These are phyloP conservation scores for Hibiscus tridactylites DNA, from an alignment of 345 rosid genomes.

Conservation along the genomic window DNA sequence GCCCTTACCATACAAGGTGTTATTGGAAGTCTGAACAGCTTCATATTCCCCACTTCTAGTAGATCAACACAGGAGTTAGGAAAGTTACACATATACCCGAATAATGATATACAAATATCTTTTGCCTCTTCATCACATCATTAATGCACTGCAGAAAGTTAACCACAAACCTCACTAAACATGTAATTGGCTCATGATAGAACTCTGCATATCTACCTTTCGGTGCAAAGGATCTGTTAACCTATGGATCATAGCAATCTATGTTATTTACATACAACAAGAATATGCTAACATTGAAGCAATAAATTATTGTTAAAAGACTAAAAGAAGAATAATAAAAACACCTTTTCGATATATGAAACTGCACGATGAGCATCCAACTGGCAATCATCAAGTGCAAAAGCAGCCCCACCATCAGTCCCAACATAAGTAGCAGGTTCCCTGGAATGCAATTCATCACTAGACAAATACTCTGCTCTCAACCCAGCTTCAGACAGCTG, in stretches of 20 bases:
- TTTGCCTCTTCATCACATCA: background rate
- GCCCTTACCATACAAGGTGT: conserved; percentile 52
- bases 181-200: conserved; percentile 60
- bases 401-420: conserved; percentile 60
- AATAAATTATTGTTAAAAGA: background rate
- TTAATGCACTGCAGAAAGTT: background rate
- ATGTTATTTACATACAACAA: background rate
- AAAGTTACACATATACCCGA: background rate
- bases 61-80: conserved; percentile 30
- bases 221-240: conserved; percentile 46
- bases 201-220: conserved; percentile 82
- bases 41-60: conserved; percentile 36
- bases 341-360: conserved; percentile 65
- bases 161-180: conserved; percentile 46
- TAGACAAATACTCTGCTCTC: conserved; percentile 55
- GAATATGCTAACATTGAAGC: background rate
- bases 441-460: conserved; percentile 36
- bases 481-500: conserved; percentile 63
- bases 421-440: conserved; percentile 59
- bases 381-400: conserved; percentile 71
- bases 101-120: background rate
- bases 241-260: conserved; percentile 28
- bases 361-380: conserved; percentile 71
- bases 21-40: conserved; percentile 61
- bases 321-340: background rate